These are phyloP conservation scores for Arachnomyces sp. DNA, from an alignment of 2,329 filamentous ascomycete genomes.

Conservation along the genomic window DNA sequence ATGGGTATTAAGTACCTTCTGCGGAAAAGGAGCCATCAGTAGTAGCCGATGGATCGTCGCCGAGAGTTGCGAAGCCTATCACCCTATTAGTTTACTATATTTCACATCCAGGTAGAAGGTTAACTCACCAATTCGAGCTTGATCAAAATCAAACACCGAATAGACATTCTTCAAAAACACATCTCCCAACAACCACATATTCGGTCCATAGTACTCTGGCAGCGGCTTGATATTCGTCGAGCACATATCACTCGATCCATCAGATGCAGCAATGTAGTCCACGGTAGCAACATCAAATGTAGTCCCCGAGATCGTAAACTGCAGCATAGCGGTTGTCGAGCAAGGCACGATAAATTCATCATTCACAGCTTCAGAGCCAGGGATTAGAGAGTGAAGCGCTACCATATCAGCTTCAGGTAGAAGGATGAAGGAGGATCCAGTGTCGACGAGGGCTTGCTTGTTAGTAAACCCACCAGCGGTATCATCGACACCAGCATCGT, in stretches of 20 bases:
- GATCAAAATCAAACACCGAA: conserved; percentile 69
- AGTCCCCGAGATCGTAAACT: conserved; percentile 59
- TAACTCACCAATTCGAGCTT: conserved; percentile 28
- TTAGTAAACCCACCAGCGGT: conserved; percentile 45
- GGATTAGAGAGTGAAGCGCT: conserved; percentile 59
- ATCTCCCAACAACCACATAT: conserved; percentile 73
- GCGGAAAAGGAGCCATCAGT: too few relatives aligned
- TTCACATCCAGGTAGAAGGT: background rate
- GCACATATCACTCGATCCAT: conserved; percentile 30
- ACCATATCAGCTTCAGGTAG: conserved; percentile 59
- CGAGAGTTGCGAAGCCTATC: too few relatives aligned
- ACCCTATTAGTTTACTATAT: too few relatives aligned
- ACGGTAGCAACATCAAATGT: conserved; percentile 58
- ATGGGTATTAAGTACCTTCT: too few relatives aligned
- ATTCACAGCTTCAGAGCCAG: conserved; percentile 47
- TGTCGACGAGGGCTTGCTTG: conserved; percentile 67
- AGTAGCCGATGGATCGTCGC: too few relatives aligned
- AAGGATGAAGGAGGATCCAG: conserved; percentile 72
- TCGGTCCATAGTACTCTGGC: conserved; percentile 37
- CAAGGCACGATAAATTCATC: conserved; percentile 67
- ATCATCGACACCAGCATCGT: conserved; percentile 56
- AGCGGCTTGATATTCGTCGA: conserved; percentile 62
- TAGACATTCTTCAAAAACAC: conserved; percentile 88
- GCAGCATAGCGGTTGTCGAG: conserved; percentile 51
- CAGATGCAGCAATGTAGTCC: conserved; percentile 54